phyloP scores from a whole-genome alignment of 1,284 basidiomycete species.

The Tilletiaria anomala region DNA sequence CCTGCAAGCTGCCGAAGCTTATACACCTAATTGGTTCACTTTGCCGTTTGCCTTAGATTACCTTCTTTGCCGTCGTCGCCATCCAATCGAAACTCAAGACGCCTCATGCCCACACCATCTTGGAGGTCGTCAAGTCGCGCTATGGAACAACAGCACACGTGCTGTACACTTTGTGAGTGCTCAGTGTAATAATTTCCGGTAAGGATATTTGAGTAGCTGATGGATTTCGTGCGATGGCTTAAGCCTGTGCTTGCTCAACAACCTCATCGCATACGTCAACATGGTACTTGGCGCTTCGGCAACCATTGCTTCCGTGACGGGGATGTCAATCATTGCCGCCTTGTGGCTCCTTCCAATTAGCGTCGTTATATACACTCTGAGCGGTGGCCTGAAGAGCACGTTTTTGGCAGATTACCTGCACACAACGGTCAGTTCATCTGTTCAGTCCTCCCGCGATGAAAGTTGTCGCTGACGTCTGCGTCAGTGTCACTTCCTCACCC shows the following conservation, averaged over 20 bases:
- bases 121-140: conserved; percentile 24
- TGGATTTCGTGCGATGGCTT: no score
- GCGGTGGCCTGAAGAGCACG: conserved; percentile 23
- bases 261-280: conserved; percentile 28
- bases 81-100: conserved; percentile 7
- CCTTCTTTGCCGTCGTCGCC: conserved; percentile 9
- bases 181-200: no score
- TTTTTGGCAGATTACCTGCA: conserved; percentile 31
- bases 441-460: no score
- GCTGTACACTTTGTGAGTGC: conserved; percentile 18
- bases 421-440: no score
- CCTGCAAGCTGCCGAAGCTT: no score
- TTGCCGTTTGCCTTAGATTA: no score
- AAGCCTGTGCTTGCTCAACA: conserved; percentile 28
- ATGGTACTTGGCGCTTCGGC: conserved; percentile 30
- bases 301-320: conserved; percentile 24
- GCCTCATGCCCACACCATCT: conserved; percentile 27
- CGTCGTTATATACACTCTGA: conserved; percentile 25
- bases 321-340: conserved; percentile 24
- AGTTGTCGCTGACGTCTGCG: no score
- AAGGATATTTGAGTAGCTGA: no score
- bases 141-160: conserved; percentile 25
- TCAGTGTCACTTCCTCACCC: no score
- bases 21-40: no score
- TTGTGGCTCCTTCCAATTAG: conserved; percentile 27